phyloP scores from a whole-genome alignment of 306 rosid genomes.

The Malus domestica region ASM211411v1 NC_041792.1:10300501-10301000 shows the following conservation, averaged over 20 bases:
- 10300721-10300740: conserved; percentile 68
- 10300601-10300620: conserved; percentile 73
- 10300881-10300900: conserved; percentile 16
- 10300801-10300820: conserved; percentile 68
- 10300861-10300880: conserved; percentile 20
- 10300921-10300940: conserved; percentile 96
- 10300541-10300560: conserved; percentile 62
- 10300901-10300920: conserved; percentile 5
- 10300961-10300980: conserved; percentile 73
- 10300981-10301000: conserved; percentile 75
- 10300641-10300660: conserved; percentile 74
- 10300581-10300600: conserved; percentile 76
- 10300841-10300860: conserved; percentile 18
- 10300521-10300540: conserved; percentile 88
- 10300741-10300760: conserved; percentile 61
- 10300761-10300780: conserved; percentile 65
- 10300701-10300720: conserved; percentile 64
- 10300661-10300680: conserved; percentile 57
- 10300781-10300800: conserved; percentile 62
- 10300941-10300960: conserved; percentile 58
- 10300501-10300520: conserved; percentile 59
- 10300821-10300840: conserved; percentile 90
- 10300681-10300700: conserved; percentile 63
- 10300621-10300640: conserved; percentile 41
- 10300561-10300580: conserved; percentile 52